Evolutionary conservation across 176 grass and related monocot species (phyloP), one percentile per base, ranked within the genome.

Genomic region (Bothriochloa decipiens): DNA sequence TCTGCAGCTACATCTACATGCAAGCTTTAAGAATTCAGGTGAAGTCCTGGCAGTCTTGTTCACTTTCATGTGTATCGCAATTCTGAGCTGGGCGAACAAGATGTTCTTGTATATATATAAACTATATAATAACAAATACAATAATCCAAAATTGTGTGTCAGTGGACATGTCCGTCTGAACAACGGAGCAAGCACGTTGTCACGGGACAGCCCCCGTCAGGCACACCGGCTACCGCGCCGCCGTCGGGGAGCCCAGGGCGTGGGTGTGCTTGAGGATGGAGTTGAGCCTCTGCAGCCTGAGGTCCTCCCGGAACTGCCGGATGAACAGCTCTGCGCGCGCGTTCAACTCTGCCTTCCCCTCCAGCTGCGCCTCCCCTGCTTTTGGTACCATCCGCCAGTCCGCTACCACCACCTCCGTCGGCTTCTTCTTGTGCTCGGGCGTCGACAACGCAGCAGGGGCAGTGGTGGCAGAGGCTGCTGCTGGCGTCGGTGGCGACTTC

Each of bases 291-390:
- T 86, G 83, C 66, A 86, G 78, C 83, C 65, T 82, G 64, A 90
- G 88, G 2, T 86, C 83, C 78, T 86, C 83, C 78, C 83, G 42
- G 72, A 90, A 90, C 88, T 72, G 83, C 72, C 73, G 32, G 77
- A 90, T 90, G 66, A 90, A 90, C 17, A 70, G 63, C 6, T 90
- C 83, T n/a, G 72, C 88, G 5, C 88, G 77, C 26, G 53, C 65
- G 83, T 90, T 86, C 65, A 90, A 20, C 79, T 90, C 83, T 25
- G 71, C 88, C 55, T 89, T 86, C 33, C 55, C 78, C n/a, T 65
- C 72, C 2, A 22, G 26, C 13, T 10, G 10, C 1, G 7, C 11
- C 5, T 76, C 83, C 55, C 53, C 72, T 61, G 63, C 43, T 22
- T 37, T 26, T 16, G 68, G 4, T 67, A 12, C 42, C 71, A 7